Base-by-base conservation (phyloP, 805 yeast species). In the Yamadazyma nakazawae region DNA sequence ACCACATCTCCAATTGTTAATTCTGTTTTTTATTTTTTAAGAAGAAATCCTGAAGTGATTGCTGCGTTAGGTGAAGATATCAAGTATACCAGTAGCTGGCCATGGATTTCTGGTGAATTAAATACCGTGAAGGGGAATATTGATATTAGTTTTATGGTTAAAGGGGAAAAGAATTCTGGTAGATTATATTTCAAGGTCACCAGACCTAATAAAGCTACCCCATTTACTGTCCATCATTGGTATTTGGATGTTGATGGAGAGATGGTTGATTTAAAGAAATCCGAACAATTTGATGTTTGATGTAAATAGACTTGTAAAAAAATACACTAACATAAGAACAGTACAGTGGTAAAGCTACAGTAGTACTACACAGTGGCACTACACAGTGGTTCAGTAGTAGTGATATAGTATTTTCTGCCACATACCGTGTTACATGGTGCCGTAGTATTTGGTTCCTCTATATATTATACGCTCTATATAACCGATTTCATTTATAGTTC, bases 101-200 rank as follows among this genome's bases (percentile, higher is more conserved):
- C 99, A 5, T 94, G 97, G 97, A 82, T 92, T 49, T 68, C 75
- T 47, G 99, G 99, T 11, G 79, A 81, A 38, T 70, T 94, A 53
- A 89, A 91, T 56, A 88, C 94, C 25, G 89, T 88, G 50, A 76
- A 81, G 51, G 97, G 97, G 21, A 72, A 78, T 16, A 85, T 94
- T 35, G 85, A 92, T 62, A 79, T 94, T 52, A 64, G 65, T 25
- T 90, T 89, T 57, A 67, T 74, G 31, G 86, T 89, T 32, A 75
- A 75, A 54, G 99, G 98, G 10, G 77, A 77, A 44, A 74, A 76
- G 54, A 74, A 71, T 14, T 59, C 65, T 5, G 79, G 78, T 2
- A 83, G 80, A 14, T 72, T 77, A 52, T 78, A 81, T 36, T 77
- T 94, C 62, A 76, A 79, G 49, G 96, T 96, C n/a, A 76, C 77